Percentiles rank a stretch among this genome's conserved stretches.
phyloP scores from a whole-genome alignment of 257 asterid genomes.

The Prunella vulgaris region DNA sequence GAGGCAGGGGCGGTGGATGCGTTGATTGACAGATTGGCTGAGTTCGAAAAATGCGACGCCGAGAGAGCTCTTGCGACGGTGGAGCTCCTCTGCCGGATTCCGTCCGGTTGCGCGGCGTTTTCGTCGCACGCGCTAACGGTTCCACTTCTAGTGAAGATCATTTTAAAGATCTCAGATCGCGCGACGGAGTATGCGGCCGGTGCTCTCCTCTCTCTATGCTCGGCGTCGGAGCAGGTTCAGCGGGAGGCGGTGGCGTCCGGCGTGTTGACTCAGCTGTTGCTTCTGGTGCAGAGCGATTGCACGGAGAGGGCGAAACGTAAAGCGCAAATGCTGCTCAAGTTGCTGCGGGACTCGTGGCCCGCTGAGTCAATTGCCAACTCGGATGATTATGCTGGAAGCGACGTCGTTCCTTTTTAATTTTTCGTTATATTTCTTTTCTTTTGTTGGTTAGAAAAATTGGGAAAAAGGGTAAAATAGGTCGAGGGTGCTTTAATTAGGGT shows the following conservation, averaged over 20 bases:
- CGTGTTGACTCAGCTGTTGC: slow-evolving; percentile 65
- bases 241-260: slow-evolving; percentile 78
- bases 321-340: slow-evolving; percentile 89
- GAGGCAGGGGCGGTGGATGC: slow-evolving; percentile 80
- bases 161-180: slow-evolving; percentile 72
- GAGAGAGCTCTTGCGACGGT: slow-evolving; percentile 95
- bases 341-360: slow-evolving; percentile 85
- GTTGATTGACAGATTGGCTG: slow-evolving; percentile 53
- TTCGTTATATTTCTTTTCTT: neutral
- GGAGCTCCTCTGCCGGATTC: slow-evolving; percentile 85
- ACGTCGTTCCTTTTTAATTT: slow-evolving; percentile 62
- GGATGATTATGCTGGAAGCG: slow-evolving; percentile 65
- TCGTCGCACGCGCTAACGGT: slow-evolving; percentile 74
- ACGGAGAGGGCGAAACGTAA: slow-evolving; percentile 93
- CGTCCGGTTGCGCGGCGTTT: slow-evolving; percentile 70
- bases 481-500: slow-evolving; percentile 28
- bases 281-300: slow-evolving; percentile 93
- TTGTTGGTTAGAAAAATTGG: slow-evolving; percentile 9
- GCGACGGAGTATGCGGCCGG: slow-evolving; percentile 99
- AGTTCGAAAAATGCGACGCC: slow-evolving; percentile 80
- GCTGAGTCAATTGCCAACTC: slow-evolving; percentile 51
- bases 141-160: slow-evolving; percentile 70
- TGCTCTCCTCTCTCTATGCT: slow-evolving; percentile 73
- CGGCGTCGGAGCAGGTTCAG: slow-evolving; percentile 62
- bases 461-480: neutral